Evolutionary conservation across 495 filamentous ascomycete genomes (phyloP).

Genomic region (Penicillium lividum): DNA sequence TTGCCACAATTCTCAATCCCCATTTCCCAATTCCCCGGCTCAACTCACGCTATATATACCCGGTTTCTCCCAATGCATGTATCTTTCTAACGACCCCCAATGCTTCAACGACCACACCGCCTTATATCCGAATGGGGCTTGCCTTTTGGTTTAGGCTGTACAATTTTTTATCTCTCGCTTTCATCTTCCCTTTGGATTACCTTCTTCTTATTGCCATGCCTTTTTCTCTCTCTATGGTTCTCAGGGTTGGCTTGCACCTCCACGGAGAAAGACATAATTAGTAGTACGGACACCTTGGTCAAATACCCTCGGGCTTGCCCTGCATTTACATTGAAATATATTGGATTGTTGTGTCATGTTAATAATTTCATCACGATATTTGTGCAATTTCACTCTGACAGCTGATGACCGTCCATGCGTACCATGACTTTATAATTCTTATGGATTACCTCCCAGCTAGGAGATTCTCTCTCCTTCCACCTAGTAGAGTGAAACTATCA

Average conservation of each 20-base stretch:
- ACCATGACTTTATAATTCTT: no score
- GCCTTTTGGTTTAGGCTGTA: conserved; percentile 17
- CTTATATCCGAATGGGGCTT: not conserved
- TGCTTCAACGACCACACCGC: conserved; percentile 11
- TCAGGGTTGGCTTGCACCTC: not conserved
- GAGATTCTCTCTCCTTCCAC: no score
- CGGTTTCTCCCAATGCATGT: conserved; percentile 10
- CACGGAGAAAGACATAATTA: conserved; percentile 12
- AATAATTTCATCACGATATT: not conserved
- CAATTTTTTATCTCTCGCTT: conserved; percentile 2
- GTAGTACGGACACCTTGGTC: conserved; percentile 8
- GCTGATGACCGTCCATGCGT: no score
- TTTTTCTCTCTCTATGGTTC: conserved; percentile 1
- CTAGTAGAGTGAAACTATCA: not conserved
- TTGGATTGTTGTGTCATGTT: not conserved
- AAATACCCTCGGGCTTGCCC: conserved; percentile 14
- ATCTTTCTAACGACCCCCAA: conserved; percentile 21
- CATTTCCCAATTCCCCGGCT: not conserved
- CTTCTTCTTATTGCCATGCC: not conserved
- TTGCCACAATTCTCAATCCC: not conserved
- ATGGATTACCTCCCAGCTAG: no score
- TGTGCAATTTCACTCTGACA: no score
- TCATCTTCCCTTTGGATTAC: not conserved
- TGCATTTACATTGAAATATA: conserved; percentile 18
- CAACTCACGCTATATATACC: not conserved